Base-by-base conservation (phyloP, 352 stramenopile species). In the Phytophthora uliginosa region DNA sequence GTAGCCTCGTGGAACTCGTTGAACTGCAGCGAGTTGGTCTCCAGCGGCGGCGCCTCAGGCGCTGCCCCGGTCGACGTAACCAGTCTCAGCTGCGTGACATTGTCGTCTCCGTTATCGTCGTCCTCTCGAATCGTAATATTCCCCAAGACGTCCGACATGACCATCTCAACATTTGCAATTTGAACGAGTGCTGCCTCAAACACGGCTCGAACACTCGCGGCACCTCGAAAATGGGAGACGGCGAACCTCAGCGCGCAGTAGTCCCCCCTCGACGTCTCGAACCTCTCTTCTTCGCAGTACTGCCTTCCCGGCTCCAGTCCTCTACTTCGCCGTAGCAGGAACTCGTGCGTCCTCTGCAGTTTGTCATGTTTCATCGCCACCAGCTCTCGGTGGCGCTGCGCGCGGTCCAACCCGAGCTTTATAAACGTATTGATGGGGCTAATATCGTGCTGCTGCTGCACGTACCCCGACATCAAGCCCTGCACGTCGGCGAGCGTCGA, bases 61-160 rank as follows among this genome's bases (percentile, higher is more conserved):
- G 65, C 65, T 3, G 58, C 70, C 36, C 56, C 64, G 31, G 66
- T 69, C 4, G 67, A 73, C 2, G 70, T 69, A 2, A 83, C 73
- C 24, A 86, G 51, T 33, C 79, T 75, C 34, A 84, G 59, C 36
- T 86, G 79, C 57, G 56, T 56, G 18, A 82, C 62, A 40, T 76
- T 70, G 28, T 75, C 56, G 2, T 73, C 64, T 12, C 74, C 56
- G 36, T 72, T 72, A 40, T 83, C 79, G 36, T 87, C 78, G 36
- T 83, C 69, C 38, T 85, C 78, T n/a, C 80, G 76, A 36, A 87
- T 74, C 24, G 78, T 86, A 28, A 86, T 81, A 52, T 73, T 82
- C 17, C 76, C 78, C 31, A 86, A 56, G 31, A 76, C 62, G 47
- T 88, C 81, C 26, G 78, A 84, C 56, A 85, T 78, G 59, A 63